phyloP scores from a whole-genome alignment of 176 grass and related monocot genomes.

The Oryza longistaminata region DNA sequence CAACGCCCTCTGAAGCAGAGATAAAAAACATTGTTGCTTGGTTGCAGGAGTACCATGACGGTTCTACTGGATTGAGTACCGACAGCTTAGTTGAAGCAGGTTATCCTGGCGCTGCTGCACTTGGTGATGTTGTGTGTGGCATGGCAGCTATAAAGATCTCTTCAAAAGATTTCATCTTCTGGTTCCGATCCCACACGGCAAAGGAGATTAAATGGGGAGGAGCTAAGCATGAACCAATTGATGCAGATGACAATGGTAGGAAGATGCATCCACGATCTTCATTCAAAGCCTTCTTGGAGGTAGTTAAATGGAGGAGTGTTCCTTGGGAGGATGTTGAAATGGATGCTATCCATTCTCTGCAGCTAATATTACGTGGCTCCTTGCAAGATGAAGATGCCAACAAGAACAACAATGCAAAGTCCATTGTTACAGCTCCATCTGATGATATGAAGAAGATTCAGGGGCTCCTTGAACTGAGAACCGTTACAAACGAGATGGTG shows the following conservation, averaged over 20 bases:
- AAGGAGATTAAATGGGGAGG: constrained; percentile 98
- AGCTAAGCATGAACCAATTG: constrained; percentile 70
- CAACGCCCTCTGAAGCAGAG: constrained; percentile 61
- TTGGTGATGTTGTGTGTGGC: constrained; percentile 82
- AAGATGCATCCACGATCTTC: constrained; percentile 94
- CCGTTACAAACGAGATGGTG: constrained; percentile 90
- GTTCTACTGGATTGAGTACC: constrained; percentile 82
- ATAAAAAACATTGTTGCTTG: constrained; percentile 73
- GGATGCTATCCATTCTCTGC: constrained; percentile 98
- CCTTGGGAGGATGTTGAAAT: constrained; percentile 98
- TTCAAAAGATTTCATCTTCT: constrained; percentile 88
- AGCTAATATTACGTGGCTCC: constrained; percentile 82
- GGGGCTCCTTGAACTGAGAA: constrained; percentile 71
- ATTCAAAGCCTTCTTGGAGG: constrained; percentile 95
- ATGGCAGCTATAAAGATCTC: constrained; percentile 93
- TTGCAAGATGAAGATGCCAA: constrained; percentile 71
- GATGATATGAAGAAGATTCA: constrained; percentile 79
- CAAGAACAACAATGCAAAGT: constrained; percentile 55
- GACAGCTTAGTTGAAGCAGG: constrained; percentile 92
- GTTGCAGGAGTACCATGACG: constrained; percentile 81
- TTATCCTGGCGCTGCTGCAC: constrained; percentile 66
- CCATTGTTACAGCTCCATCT: constrained; percentile 64
- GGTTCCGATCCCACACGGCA: constrained; percentile 84
- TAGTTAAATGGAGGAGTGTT: constrained; percentile 92
- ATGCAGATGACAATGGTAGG: constrained; percentile 59